Conservation (phyloP, 768 basidiomycete genomes). For the Auriscalpium microsporum region DNA sequence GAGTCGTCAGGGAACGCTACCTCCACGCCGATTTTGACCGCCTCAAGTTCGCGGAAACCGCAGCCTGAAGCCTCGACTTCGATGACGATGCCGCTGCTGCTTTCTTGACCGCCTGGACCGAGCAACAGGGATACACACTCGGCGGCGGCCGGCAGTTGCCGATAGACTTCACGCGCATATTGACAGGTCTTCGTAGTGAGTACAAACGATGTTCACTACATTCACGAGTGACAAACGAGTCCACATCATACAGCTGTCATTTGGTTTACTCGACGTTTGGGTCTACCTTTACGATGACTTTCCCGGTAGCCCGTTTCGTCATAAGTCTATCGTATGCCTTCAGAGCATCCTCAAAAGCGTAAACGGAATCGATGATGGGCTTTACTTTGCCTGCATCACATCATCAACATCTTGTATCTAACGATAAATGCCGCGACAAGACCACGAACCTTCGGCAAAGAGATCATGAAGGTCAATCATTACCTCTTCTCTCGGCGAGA, state of each 20-base stretch:
- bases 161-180: too few species aligned
- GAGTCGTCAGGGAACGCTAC: too few species aligned
- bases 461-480: conserved; percentile 24
- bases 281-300: conserved; percentile 52
- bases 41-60: too few species aligned
- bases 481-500: conserved; percentile 25
- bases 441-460: conserved; percentile 33
- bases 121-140: too few species aligned
- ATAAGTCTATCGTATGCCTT: conserved; percentile 56
- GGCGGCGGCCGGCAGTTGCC: too few species aligned
- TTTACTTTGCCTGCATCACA: conserved; percentile 36
- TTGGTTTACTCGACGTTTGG: conserved; percentile 8
- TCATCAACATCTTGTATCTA: background rate
- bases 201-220: too few species aligned
- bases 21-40: too few species aligned
- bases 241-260: background rate
- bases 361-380: conserved; percentile 51
- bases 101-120: too few species aligned
- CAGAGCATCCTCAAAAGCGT: conserved; percentile 44
- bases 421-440: background rate
- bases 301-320: conserved; percentile 51
- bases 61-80: too few species aligned
- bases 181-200: too few species aligned
- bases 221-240: too few species aligned
- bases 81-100: too few species aligned